phyloP scores from a whole-genome alignment of 1,139 yeast species.

The Pichia sp. region DNA sequence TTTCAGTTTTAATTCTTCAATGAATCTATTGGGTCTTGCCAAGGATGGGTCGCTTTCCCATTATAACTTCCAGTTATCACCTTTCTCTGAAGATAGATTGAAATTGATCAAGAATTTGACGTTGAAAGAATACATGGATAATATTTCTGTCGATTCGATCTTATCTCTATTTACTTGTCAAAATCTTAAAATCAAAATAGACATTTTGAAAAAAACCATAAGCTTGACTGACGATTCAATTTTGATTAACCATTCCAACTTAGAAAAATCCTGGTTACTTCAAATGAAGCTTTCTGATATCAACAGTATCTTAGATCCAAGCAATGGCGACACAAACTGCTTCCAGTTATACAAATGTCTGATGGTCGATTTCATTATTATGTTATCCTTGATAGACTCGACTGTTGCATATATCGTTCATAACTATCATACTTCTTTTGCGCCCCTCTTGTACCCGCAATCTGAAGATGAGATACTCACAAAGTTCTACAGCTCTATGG shows the following conservation, averaged over 20 bases:
- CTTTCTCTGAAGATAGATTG: slow-evolving; percentile 4
- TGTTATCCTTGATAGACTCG: slow-evolving; percentile 12
- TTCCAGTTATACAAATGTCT: slow-evolving; percentile 1
- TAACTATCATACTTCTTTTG: not conserved
- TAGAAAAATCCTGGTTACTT: not conserved
- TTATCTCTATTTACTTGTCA: slow-evolving; percentile 19
- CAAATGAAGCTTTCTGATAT: not conserved
- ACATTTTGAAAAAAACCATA: slow-evolving; percentile 19
- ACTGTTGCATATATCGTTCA: not conserved
- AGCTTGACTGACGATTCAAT: not conserved
- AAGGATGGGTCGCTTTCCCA: not conserved
- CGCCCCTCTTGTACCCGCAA: not conserved
- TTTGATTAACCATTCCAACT: not conserved
- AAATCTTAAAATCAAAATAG: slow-evolving; percentile 24
- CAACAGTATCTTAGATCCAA: not conserved
- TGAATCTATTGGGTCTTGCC: not conserved
- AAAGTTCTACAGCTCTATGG: not conserved
- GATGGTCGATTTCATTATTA: slow-evolving; percentile 7
- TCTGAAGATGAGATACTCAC: not conserved
- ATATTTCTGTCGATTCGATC: not conserved
- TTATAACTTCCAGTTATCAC: slow-evolving; percentile 2
- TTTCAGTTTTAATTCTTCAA: not conserved
- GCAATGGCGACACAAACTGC: not conserved
- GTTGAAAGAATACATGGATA: slow-evolving; percentile 2
- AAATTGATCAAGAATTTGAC: slow-evolving; percentile 1